phyloP scores from a whole-genome alignment of 140 eudicot genomes.

The Oenanthe javanica region DNA sequence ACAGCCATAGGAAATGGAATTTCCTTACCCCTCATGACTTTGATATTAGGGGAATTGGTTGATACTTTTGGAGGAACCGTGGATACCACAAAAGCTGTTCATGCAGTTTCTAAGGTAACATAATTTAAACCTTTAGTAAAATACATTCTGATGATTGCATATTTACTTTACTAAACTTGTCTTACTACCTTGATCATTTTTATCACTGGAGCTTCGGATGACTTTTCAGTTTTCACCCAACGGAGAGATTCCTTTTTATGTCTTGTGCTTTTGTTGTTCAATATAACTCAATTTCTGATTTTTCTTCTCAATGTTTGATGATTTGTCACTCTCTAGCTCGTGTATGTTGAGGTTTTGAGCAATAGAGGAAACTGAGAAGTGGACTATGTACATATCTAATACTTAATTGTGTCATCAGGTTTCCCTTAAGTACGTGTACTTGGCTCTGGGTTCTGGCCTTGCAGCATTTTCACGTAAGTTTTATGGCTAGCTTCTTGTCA shows the following conservation, averaged over 20 bases:
- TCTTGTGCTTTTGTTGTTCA: not conserved
- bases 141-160: not conserved
- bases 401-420: constrained; percentile 34
- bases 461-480: constrained; percentile 55
- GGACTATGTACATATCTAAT: not conserved
- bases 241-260: not conserved
- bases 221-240: not conserved
- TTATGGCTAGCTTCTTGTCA: not conserved
- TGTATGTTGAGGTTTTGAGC: not conserved
- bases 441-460: constrained; percentile 57
- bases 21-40: constrained; percentile 43
- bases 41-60: constrained; percentile 49
- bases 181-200: not conserved
- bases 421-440: constrained; percentile 48
- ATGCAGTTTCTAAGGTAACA: constrained; percentile 49
- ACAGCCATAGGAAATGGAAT: constrained; percentile 53
- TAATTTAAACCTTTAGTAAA: not conserved
- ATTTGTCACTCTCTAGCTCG: not conserved
- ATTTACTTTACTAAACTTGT: not conserved
- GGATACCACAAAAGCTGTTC: constrained; percentile 27
- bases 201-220: not conserved
- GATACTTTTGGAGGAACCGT: constrained; percentile 41
- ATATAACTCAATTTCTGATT: not conserved
- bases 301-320: not conserved
- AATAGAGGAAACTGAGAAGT: not conserved